Conservation (phyloP, 2,329 filamentous ascomycete genomes). For the Pleurostoma richardsiae region DNA sequence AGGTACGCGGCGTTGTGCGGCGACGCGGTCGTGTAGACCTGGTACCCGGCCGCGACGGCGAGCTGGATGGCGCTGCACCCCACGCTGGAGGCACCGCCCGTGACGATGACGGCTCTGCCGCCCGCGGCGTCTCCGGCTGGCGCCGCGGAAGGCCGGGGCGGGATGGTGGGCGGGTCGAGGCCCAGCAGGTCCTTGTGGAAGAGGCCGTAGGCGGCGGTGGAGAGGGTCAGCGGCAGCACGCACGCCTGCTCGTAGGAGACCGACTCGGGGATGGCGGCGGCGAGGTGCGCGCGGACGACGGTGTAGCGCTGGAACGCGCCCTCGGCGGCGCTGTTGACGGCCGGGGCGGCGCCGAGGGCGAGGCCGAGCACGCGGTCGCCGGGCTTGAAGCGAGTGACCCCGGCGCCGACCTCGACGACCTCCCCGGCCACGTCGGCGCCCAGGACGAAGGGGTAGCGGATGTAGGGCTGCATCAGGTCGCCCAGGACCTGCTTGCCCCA, state of each 20-base stretch:
- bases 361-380: slow-evolving; percentile 26
- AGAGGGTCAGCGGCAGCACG: slow-evolving; percentile 19
- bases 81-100: slow-evolving; percentile 40
- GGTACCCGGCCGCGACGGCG: slow-evolving; percentile 33
- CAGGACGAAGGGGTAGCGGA: slow-evolving; percentile 25
- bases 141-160: not conserved
- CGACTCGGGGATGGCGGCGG: slow-evolving; percentile 14
- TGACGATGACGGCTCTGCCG: slow-evolving; percentile 16
- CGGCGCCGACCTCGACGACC: slow-evolving; percentile 22
- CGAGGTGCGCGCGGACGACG: slow-evolving; percentile 2
- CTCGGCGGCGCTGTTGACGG: slow-evolving; percentile 11
- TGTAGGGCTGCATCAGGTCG: slow-evolving; percentile 15
- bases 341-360: slow-evolving; percentile 13
- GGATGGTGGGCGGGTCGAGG: slow-evolving; percentile 6
- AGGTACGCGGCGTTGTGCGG: slow-evolving; percentile 32
- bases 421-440: slow-evolving; percentile 27
- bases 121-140: not conserved
- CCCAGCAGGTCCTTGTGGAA: slow-evolving; percentile 15
- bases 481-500: slow-evolving; percentile 19
- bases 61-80: slow-evolving; percentile 41
- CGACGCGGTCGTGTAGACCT: slow-evolving; percentile 33
- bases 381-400: slow-evolving; percentile 16
- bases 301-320: slow-evolving; percentile 20
- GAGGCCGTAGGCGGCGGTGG: slow-evolving; percentile 18
- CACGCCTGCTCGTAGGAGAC: slow-evolving; percentile 16